Base-by-base conservation (phyloP, 495 filamentous ascomycete genomes). In the Xylaria castorea region DNA sequence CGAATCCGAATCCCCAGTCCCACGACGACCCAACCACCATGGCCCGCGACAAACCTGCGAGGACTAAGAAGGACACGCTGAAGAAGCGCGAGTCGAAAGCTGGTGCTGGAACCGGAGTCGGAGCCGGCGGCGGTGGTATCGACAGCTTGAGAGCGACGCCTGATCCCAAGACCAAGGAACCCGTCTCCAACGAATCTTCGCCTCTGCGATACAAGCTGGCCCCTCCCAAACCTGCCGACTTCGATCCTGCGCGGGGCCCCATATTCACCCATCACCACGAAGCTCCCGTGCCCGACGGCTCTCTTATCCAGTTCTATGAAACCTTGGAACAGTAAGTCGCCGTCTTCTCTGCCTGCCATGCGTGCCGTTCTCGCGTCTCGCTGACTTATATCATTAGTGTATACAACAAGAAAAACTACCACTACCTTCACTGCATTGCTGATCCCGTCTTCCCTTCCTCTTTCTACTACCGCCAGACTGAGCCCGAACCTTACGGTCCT, bases 351-450 rank as follows among this genome's bases (percentile, higher is more conserved):
- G 16, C 11, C 44, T 55, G 16, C 11, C 34, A 16, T 1, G 27
- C 16, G 1, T 20, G 1, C 30, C 14, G 14, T 34, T 18, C 16
- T 5, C 38, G 40, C 25, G 8, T 27, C 18, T 81, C 63, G 80
- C 83, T 67, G 81, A 87, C 68, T 78, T 80, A 3, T 38, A 27
- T 53, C n/a, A 40, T 5, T 75, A 94, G 92, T 80, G 92, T 96
- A 53, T 92, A 90, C 73, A 98, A 97, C 75, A 95, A 96, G 78
- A 94, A 94, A 81, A 93, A 90, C 53, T 98, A 93, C 74, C 91
- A 93, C 48, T 99, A 98, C 79, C 92, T 87, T 48, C 94, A 95
- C 73, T 97, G 94, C 77, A 94, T 98, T 71, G 93, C 94, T 65
- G 96, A 98, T 75, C 91, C 92, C 0, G 86, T 85, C 22, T 97